Evolutionary conservation across 2,329 filamentous ascomycete species (phyloP), one percentile per base, ranked within the genome.

Genomic region (Zopfia rhizophila): DNA sequence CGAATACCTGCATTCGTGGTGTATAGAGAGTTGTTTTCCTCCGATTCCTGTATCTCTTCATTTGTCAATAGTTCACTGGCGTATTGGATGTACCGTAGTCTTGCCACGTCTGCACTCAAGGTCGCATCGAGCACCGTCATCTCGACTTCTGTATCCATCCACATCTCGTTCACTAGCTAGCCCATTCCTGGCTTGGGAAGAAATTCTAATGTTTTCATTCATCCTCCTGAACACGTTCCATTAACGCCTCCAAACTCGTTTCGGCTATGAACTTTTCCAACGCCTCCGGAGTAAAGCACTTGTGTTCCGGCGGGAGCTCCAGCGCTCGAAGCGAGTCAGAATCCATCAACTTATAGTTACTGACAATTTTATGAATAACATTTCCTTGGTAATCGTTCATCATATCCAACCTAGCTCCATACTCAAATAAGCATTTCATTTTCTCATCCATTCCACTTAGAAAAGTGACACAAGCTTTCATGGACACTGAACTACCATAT

Each of bases 91-190:
- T 41, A 41, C 10, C 18, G 18, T 7, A 41, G 21, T 8, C 38
- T 25, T 11, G 38, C 38, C 8, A 14, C 11, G 18, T 41, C 28
- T 3, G 38, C 38, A 11, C 25, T 17, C 13, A 41, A 33, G 25
- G 33, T 12, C n/a, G 38, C 19, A 13, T 41, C 38, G 5, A 41
- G 14, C 7, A 14, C 17, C 10, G 32, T 56, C 38, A n/a, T 48
- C 51, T 38, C 21, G 14, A 13, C 13, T 53, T 53, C 39, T 63
- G 12, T 13, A 6, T 10, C 13, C 7, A 11, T 17, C 6, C 14
- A 6, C 7, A 12, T 14, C 7, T 24, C 22, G 23, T 38, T 38
- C n/a, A 38, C 11, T 6, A 7, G n/a, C 12, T 24, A 12, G 6
- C 6, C 12, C 19, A 38, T 25, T 8, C 35, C 35, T 12, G 28